Evolutionary conservation across 2,329 filamentous ascomycete species (phyloP).

Genomic region (Aspergillus fumigatiaffinis): DNA sequence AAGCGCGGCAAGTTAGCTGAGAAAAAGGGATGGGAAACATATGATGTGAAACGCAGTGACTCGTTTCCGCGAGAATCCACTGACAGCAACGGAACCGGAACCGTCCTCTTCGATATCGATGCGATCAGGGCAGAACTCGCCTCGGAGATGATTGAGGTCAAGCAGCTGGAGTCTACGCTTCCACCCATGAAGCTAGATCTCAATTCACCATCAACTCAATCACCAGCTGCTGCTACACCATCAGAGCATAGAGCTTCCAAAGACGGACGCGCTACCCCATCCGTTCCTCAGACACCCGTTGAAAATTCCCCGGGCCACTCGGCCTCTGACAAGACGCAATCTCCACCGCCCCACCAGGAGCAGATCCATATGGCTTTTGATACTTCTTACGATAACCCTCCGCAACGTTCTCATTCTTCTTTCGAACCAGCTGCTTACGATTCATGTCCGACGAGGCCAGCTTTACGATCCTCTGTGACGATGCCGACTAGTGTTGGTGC

Average conservation of each 20-base stretch:
- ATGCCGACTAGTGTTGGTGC: conserved; percentile 26
- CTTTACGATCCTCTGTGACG: conserved; percentile 29
- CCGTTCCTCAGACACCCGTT: conserved; percentile 17
- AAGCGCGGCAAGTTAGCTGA: conserved; percentile 68
- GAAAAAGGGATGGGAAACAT: conserved; percentile 91
- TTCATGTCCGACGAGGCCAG: conserved; percentile 19
- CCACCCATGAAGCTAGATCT: conserved; percentile 82
- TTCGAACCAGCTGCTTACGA: conserved; percentile 11
- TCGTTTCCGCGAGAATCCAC: conserved; percentile 23
- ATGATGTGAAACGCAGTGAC: conserved; percentile 60
- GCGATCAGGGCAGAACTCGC: conserved; percentile 85
- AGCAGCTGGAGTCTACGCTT: conserved; percentile 80
- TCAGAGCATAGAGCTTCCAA: conserved; percentile 37
- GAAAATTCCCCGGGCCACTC: conserved; percentile 13
- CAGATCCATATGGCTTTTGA: conserved; percentile 68
- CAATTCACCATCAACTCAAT: conserved; percentile 22
- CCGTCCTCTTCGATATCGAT: conserved; percentile 88
- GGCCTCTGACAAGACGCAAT: conserved; percentile 8
- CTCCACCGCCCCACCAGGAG: conserved; percentile 24
- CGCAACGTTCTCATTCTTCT: conserved; percentile 17
- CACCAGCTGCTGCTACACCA: conserved; percentile 18
- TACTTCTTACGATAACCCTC: conserved; percentile 51
- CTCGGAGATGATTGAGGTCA: conserved; percentile 65
- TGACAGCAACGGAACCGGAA: conserved; percentile 31
- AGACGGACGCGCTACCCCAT: conserved; percentile 37